Evolutionary conservation across 345 rosid genomes (phyloP), one percentile per base, ranked within the genome.

Genomic region (Lumnitzera littorea): DNA sequence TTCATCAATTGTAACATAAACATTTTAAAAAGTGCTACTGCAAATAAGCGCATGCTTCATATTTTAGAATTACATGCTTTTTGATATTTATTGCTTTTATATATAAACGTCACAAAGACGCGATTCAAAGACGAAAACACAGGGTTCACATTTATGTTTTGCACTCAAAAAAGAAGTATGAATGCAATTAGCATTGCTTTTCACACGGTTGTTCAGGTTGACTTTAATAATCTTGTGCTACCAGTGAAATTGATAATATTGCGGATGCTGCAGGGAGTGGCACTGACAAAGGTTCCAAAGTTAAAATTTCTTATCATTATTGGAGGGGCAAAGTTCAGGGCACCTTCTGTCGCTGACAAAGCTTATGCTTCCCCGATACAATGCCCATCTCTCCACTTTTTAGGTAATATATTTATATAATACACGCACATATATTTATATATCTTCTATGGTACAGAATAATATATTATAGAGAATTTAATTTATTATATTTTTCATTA

Each of bases 311-410:
- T 87, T 55, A 74, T 90, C 11, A 80, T 90, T 27, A 70, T 90
- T 25, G 91, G 87, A 8, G 95, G 97, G 47, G 97, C 79, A 14
- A 82, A 50, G 74, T 77, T 90, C 15, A 75, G 11, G 47, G 50
- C 80, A 0, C 67, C 70, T 15, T 66, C 74, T 20, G 64, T 86
- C 63, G 81, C 73, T 0, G 80, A 79, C 48, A 67, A 76, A 1
- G 88, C 95, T 1, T 87, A 84, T 65, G 27, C 77, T 2, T 71
- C 83, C 51, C 82, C 83, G 2, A 62, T 87, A 25, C 65, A 69
- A 3, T 73, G 71, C 68, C 79, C 72, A 13, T 82, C 96, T 55
- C 81, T 89, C 62, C 96, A 89, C 57, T 80, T 89, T 64, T 49
- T 86, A 72, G 96, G 96, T 84, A 66, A 24, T 20, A 36, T 36